phyloP scores from a whole-genome alignment of 768 basidiomycete genomes.

The Tulasnella sp. region DNA sequence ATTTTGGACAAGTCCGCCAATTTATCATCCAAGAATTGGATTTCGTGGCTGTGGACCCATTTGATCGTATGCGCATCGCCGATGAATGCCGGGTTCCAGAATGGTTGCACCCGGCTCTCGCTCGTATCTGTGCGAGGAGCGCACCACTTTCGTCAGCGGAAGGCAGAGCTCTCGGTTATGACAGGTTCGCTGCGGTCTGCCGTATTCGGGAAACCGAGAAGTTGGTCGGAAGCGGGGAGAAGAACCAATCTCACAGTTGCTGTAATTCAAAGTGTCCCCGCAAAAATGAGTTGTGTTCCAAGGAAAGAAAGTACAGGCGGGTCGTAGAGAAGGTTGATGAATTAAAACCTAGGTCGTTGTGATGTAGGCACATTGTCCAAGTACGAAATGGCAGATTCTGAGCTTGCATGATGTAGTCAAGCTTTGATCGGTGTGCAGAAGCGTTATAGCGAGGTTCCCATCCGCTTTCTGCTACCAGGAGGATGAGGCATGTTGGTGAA shows the following conservation, averaged over 20 bases:
- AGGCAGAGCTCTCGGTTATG: neutral
- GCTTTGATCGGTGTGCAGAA: neutral
- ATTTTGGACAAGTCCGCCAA: neutral
- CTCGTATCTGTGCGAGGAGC: neutral
- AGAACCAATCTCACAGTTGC: neutral
- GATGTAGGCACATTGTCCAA: neutral
- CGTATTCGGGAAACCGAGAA: neutral
- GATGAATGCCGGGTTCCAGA: neutral
- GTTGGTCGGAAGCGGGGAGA: neutral
- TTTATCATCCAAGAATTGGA: neutral
- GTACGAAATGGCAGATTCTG: neutral
- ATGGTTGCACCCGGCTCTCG: neutral
- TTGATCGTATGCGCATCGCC: slow-evolving; percentile 1
- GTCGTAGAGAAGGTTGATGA: neutral
- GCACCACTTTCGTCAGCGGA: neutral
- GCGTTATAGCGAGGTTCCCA: neutral
- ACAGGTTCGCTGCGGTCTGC: slow-evolving; percentile 8
- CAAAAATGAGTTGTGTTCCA: neutral
- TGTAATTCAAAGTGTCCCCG: neutral
- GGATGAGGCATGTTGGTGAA: neutral
- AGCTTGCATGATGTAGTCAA: neutral
- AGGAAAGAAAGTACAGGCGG: neutral
- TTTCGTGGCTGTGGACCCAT: neutral
- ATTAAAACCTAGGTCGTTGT: neutral
- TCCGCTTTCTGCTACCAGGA: neutral